These are phyloP conservation scores for Thozetella sp. DNA, from an alignment of 495 filamentous ascomycete genomes.

Conservation along the genomic window DNA sequence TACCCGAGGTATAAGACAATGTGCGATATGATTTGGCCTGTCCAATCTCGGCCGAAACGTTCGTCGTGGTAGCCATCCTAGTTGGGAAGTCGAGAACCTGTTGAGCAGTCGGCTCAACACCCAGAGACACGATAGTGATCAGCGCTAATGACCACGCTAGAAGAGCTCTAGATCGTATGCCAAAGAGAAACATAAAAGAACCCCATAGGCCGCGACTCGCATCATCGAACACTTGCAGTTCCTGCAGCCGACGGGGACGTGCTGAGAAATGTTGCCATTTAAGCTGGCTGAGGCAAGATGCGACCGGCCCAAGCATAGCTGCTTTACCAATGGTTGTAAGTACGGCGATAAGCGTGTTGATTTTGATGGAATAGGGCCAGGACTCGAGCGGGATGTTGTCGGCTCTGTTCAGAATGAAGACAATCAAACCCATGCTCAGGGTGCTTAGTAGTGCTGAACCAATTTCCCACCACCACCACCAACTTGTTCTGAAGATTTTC, in stretches of 20 bases:
- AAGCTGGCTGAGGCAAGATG: constrained; percentile 29
- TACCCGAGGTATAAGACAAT: background rate
- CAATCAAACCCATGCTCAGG: constrained; percentile 8
- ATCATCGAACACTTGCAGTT: constrained; percentile 28
- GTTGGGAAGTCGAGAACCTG: constrained; percentile 12
- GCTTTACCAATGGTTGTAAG: constrained; percentile 29
- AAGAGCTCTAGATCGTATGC: background rate
- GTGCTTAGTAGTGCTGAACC: constrained; percentile 6
- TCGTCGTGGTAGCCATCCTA: background rate
- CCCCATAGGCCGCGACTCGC: constrained; percentile 39
- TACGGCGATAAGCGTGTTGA: constrained; percentile 35
- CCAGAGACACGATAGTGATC: constrained; percentile 10
- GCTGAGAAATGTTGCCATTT: constrained; percentile 33
- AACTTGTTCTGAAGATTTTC: too few species aligned
- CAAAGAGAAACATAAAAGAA: constrained; percentile 22
- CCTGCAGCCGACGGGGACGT: constrained; percentile 12
- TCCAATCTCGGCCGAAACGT: constrained; percentile 6
- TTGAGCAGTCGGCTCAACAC: constrained; percentile 17
- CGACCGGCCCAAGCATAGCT: constrained; percentile 25
- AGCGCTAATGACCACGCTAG: constrained; percentile 3
- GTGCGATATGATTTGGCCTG: background rate
- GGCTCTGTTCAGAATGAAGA: constrained; percentile 6
- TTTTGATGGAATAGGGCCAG: constrained; percentile 17
- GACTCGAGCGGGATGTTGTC: constrained; percentile 3
- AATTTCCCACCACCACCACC: constrained; percentile 27